phyloP scores from a whole-genome alignment of 805 yeast genomes.

The Starmera pachycereana region DNA sequence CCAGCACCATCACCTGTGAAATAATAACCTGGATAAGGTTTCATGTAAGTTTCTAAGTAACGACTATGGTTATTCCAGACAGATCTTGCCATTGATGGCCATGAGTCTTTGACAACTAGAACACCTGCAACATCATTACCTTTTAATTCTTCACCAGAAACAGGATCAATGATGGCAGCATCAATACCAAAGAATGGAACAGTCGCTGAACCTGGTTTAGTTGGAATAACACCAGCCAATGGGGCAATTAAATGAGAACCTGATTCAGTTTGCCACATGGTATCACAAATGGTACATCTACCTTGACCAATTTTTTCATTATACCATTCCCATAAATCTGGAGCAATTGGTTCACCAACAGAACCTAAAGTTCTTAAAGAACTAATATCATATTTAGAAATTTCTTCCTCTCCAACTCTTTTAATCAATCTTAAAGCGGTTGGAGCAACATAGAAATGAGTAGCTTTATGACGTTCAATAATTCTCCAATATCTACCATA shows the following conservation, averaged over 20 bases:
- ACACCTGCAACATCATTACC: constrained; percentile 78
- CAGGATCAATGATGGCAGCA: constrained; percentile 65
- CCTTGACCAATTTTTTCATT: constrained; percentile 61
- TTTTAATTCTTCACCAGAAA: constrained; percentile 54
- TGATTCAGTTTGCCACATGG: constrained; percentile 87
- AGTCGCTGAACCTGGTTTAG: constrained; percentile 80
- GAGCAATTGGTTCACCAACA: constrained; percentile 81
- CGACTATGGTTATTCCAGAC: constrained; percentile 70
- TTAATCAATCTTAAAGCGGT: constrained; percentile 71
- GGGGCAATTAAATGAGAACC: constrained; percentile 77
- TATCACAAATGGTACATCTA: constrained; percentile 65
- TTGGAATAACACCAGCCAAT: constrained; percentile 66
- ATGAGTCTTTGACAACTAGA: constrained; percentile 54
- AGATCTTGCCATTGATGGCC: constrained; percentile 85
- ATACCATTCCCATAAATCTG: constrained; percentile 86
- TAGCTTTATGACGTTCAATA: constrained; percentile 58
- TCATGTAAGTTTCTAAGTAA: constrained; percentile 71
- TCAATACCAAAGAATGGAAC: constrained; percentile 79
- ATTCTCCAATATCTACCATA: constrained; percentile 76
- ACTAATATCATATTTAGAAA: constrained; percentile 50
- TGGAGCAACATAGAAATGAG: constrained; percentile 79
- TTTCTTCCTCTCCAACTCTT: constrained; percentile 58
- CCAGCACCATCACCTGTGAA: constrained; percentile 91
- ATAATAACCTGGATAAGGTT: constrained; percentile 73
- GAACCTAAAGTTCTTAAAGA: constrained; percentile 67